These are phyloP conservation scores for Penicillium sp. DNA, from an alignment of 2,329 filamentous ascomycete genomes.

Conservation along the genomic window DNA sequence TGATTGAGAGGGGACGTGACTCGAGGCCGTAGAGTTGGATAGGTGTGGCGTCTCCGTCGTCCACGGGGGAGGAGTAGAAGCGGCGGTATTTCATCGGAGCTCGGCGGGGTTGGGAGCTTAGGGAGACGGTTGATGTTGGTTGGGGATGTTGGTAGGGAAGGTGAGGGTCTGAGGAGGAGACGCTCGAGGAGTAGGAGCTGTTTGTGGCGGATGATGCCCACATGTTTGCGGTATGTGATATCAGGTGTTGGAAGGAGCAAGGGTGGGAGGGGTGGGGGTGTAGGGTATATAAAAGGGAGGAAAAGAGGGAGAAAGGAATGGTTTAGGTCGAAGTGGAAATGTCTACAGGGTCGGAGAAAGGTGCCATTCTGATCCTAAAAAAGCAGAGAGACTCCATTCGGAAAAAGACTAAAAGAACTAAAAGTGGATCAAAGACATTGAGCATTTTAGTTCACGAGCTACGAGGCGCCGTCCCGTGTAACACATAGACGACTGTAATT, in stretches of 20 bases:
- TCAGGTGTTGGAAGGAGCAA: not conserved
- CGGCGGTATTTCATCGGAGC: conserved; percentile 28
- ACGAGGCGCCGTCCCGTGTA: conserved; percentile 21
- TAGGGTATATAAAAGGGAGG: not conserved
- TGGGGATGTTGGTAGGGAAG: conserved; percentile 29
- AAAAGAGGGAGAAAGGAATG: not conserved
- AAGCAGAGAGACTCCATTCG: conserved; percentile 15
- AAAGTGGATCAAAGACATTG: conserved; percentile 26
- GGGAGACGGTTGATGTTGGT: conserved; percentile 22
- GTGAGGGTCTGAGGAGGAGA: conserved; percentile 28
- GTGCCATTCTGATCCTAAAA: conserved; percentile 5
- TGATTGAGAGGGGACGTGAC: conserved; percentile 34
- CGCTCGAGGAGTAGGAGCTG: conserved; percentile 29
- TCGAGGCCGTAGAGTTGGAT: conserved; percentile 36
- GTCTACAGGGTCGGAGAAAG: not conserved
- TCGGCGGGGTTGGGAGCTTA: conserved; percentile 24
- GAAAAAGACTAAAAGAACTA: conserved; percentile 20
- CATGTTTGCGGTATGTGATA: conserved; percentile 13
- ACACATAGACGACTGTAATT: conserved; percentile 29
- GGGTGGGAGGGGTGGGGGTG: not conserved
- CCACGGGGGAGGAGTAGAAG: conserved; percentile 37
- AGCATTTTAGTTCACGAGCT: conserved; percentile 19
- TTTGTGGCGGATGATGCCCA: conserved; percentile 29
- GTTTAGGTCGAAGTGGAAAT: not conserved
- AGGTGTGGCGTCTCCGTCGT: conserved; percentile 32